phyloP scores from a whole-genome alignment of 2,329 filamentous ascomycete genomes.

The Rachicladosporium sp. region DNA sequence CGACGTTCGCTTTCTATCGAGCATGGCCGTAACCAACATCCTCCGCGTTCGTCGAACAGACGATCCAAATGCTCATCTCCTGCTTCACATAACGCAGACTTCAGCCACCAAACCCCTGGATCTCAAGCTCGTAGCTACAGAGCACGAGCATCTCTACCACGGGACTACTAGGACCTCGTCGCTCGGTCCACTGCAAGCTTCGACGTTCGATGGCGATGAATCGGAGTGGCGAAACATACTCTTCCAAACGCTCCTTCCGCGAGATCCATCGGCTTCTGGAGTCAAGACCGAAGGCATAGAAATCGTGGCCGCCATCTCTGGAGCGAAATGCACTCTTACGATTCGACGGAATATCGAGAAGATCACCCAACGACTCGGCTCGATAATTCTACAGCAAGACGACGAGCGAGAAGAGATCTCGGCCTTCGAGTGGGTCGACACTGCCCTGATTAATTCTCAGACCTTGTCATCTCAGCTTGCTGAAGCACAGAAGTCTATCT shows the following conservation, averaged over 20 bases:
- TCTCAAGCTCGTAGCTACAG: slow-evolving; percentile 55
- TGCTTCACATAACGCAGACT: slow-evolving; percentile 46
- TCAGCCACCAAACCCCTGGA: slow-evolving; percentile 44
- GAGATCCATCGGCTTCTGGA: slow-evolving; percentile 15
- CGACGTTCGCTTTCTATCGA: no score
- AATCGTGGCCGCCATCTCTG: slow-evolving; percentile 42
- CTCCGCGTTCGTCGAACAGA: slow-evolving; percentile 47
- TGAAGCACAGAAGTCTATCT: slow-evolving; percentile 22
- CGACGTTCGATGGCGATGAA: slow-evolving; percentile 43
- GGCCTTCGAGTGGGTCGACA: slow-evolving; percentile 58
- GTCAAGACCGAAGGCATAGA: slow-evolving; percentile 44
- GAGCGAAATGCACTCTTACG: slow-evolving; percentile 45
- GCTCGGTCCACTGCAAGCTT: slow-evolving; percentile 40
- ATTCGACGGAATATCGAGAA: slow-evolving; percentile 54
- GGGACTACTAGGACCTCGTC: slow-evolving; percentile 48
- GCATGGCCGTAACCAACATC: slow-evolving; percentile 26
- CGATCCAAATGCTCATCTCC: slow-evolving; percentile 30
- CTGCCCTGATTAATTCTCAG: slow-evolving; percentile 30
- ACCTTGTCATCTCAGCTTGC: slow-evolving; percentile 22
- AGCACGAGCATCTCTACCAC: slow-evolving; percentile 50
- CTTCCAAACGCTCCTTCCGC: slow-evolving; percentile 41
- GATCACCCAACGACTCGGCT: slow-evolving; percentile 59
- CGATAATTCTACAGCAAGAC: slow-evolving; percentile 45
- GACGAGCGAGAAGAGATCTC: slow-evolving; percentile 46
- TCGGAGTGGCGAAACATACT: slow-evolving; percentile 58